A percentile compares a stretch with the other conserved stretches of the same genome.
These are phyloP conservation scores for Oropetium thomaeum DNA, from an alignment of 176 grass and related monocot genomes.

Conservation along the genomic window DNA sequence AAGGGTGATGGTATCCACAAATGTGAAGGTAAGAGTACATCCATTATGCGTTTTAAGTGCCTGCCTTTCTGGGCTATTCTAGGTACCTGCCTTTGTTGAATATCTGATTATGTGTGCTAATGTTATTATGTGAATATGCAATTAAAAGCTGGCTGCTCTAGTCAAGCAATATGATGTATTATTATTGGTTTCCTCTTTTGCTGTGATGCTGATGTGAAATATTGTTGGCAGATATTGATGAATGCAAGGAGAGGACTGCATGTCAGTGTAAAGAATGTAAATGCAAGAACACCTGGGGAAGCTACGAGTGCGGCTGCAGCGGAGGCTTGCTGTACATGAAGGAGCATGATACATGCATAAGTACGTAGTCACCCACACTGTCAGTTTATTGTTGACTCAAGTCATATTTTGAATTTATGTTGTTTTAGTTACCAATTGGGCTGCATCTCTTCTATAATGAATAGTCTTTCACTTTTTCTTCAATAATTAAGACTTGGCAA, in stretches of 20 bases:
- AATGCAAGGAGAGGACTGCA: conserved; percentile 77
- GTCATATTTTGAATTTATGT: conserved; percentile 1
- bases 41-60: neutral
- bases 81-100: neutral
- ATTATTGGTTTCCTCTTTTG: neutral
- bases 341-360: conserved; percentile 98
- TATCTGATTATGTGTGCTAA: neutral
- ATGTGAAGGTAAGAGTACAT: conserved; percentile 67
- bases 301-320: conserved; percentile 78
- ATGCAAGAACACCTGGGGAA: conserved; percentile 95
- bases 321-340: conserved; percentile 83
- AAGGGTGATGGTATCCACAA: conserved; percentile 74
- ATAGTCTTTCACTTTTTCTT: no score
- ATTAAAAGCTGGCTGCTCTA: neutral
- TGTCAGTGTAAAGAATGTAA: conserved; percentile 92
- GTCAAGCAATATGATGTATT: neutral
- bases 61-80: neutral
- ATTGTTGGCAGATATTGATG: conserved; percentile 73
- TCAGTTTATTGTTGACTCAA: neutral
- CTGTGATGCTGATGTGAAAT: conserved; percentile 18
- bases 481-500: neutral
- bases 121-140: conserved; percentile 14
- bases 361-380: conserved; percentile 29
- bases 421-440: neutral
- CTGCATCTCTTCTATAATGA: no score